phyloP scores from a whole-genome alignment of 805 yeast genomes.

The Kodamaea fukazawae region DNA sequence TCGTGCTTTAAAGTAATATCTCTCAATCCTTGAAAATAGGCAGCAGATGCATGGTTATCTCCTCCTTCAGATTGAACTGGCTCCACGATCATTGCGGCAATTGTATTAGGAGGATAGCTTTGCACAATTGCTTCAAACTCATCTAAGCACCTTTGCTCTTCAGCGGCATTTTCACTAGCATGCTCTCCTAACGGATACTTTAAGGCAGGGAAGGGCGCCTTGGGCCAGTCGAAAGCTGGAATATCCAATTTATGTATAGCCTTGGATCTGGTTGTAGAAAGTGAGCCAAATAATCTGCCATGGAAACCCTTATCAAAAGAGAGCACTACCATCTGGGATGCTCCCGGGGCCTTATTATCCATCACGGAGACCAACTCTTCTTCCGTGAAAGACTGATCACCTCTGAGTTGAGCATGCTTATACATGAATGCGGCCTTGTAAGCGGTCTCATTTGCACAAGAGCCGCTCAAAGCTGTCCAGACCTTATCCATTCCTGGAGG shows the following conservation, averaged over 20 bases:
- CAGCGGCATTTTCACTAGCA: conserved; percentile 41
- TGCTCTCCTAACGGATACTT: conserved; percentile 40
- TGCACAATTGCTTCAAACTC: conserved; percentile 41
- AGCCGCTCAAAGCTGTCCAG: conserved; percentile 67
- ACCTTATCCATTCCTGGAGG: conserved; percentile 59
- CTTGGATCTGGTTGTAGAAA: conserved; percentile 55
- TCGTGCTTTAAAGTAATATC: conserved; percentile 56
- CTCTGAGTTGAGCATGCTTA: conserved; percentile 55
- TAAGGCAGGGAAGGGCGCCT: conserved; percentile 45
- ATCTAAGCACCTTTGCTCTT: conserved; percentile 47
- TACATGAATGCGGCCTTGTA: conserved; percentile 70
- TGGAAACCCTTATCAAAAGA: conserved; percentile 57
- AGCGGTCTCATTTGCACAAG: conserved; percentile 70
- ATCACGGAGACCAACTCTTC: conserved; percentile 49
- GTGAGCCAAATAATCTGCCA: conserved; percentile 55
- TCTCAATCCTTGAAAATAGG: conserved; percentile 62
- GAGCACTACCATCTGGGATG: conserved; percentile 50
- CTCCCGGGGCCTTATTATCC: conserved; percentile 52
- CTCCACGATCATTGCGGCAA: conserved; percentile 55
- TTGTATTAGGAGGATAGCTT: conserved; percentile 35
- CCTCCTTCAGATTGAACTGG: conserved; percentile 77
- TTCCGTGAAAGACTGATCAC: conserved; percentile 39
- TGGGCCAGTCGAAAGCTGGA: conserved; percentile 62
- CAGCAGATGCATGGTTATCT: conserved; percentile 65
- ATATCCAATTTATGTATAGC: conserved; percentile 57